Evolutionary conservation across 371 early-diverging fungal species (phyloP).

Genomic region (Mortierella sp.): DNA sequence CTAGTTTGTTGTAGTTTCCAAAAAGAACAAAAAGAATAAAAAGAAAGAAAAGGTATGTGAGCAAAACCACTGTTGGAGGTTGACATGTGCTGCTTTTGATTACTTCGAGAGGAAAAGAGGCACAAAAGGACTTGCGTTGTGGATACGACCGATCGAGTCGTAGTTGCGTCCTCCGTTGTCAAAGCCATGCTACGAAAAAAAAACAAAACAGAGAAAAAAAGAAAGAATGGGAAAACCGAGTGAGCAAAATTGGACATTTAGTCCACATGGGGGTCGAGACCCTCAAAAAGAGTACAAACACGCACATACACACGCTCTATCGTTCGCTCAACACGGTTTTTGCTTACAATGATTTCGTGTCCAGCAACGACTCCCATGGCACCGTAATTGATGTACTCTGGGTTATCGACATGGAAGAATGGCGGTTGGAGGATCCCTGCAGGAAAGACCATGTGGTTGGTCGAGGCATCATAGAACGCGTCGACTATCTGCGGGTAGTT

Average conservation of each 20-base stretch:
- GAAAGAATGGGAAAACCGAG: too few species aligned
- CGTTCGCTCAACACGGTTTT: background rate
- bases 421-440: slow-evolving; percentile 70
- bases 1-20: slow-evolving; percentile 12
- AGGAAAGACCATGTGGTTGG: slow-evolving; percentile 71
- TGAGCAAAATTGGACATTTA: background rate
- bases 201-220: slow-evolving; percentile 23
- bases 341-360: slow-evolving; percentile 71
- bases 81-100: too few species aligned
- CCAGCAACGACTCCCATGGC: slow-evolving; percentile 69
- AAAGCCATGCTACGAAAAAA: background rate
- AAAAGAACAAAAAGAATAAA: background rate
- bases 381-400: slow-evolving; percentile 70
- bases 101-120: background rate
- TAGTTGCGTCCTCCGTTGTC: slow-evolving; percentile 21
- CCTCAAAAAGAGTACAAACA: background rate
- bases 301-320: background rate
- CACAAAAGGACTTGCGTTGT: slow-evolving; percentile 19
- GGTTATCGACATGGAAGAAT: slow-evolving; percentile 60
- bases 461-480: slow-evolving; percentile 65
- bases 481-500: slow-evolving; percentile 71
- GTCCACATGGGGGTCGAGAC: too few species aligned
- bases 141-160: slow-evolving; percentile 12
- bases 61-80: background rate
- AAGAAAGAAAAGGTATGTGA: background rate